Conservation (phyloP, 179 eudicot species). For the Spinacia oleracea region DNA sequence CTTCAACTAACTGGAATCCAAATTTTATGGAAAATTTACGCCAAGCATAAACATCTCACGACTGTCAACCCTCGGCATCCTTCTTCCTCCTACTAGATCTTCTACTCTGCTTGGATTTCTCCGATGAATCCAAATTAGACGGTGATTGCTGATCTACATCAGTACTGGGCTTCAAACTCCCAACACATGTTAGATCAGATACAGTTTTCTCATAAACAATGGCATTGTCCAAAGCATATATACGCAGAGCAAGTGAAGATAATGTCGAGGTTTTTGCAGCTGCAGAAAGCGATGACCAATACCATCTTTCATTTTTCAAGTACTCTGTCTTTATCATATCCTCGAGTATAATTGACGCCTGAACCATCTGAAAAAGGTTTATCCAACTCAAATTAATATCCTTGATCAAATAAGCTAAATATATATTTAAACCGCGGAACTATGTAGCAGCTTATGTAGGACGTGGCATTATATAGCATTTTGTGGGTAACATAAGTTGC, state of each 20-base stretch:
- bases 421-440: neutral
- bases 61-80: slow-evolving; percentile 43
- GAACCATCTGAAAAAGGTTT: slow-evolving; percentile 63
- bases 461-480: neutral
- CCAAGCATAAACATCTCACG: neutral
- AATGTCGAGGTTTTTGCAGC: slow-evolving; percentile 73
- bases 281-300: slow-evolving; percentile 94
- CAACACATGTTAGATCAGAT: slow-evolving; percentile 27
- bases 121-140: slow-evolving; percentile 34
- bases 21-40: slow-evolving; percentile 3
- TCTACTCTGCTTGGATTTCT: slow-evolving; percentile 37
- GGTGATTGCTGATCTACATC: slow-evolving; percentile 39
- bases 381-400: neutral
- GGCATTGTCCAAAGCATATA: slow-evolving; percentile 74
- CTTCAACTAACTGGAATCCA: slow-evolving; percentile 14
- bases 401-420: neutral
- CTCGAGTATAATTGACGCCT: slow-evolving; percentile 69
- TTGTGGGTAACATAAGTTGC: neutral
- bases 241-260: slow-evolving; percentile 79
- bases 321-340: slow-evolving; percentile 78
- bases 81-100: slow-evolving; percentile 42
- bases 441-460: neutral
- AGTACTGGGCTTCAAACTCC: slow-evolving; percentile 30
- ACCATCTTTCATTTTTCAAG: slow-evolving; percentile 86
- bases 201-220: slow-evolving; percentile 56